Conservation (phyloP, 192 early-diverging fungal genomes). For the Linnemannia elongata region DNA sequence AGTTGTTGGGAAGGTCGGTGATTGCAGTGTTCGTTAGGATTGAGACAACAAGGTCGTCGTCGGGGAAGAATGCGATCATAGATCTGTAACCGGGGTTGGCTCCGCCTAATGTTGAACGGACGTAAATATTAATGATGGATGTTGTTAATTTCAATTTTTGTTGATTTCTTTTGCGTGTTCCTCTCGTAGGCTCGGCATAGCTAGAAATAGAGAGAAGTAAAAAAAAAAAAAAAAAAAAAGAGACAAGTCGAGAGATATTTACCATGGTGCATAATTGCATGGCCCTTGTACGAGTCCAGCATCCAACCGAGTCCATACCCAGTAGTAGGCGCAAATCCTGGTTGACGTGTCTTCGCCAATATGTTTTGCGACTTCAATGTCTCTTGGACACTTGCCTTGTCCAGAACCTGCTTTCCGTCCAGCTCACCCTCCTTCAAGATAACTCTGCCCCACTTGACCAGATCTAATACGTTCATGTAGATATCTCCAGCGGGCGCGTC, state of each 20-base stretch:
- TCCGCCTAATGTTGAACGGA: neutral
- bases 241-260: neutral
- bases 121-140: too few species aligned
- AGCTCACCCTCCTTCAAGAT: conserved; percentile 16
- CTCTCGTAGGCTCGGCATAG: too few species aligned
- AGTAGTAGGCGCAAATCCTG: neutral
- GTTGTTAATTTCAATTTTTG: too few species aligned
- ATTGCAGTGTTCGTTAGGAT: neutral
- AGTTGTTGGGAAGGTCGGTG: neutral
- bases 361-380: conserved; percentile 5
- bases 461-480: conserved; percentile 25
- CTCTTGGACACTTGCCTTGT: conserved; percentile 9
- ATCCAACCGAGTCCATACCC: conserved; percentile 34
- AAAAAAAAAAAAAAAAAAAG: neutral
- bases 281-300: conserved; percentile 16
- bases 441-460: conserved; percentile 4
- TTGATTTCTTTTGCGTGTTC: too few species aligned
- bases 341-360: neutral
- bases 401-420: conserved; percentile 28
- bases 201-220: too few species aligned
- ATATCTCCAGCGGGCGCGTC: conserved; percentile 25
- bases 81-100: neutral
- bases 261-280: neutral
- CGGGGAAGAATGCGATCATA: neutral
- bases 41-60: neutral